Evolutionary conservation across 257 asterid species (phyloP), one percentile per base, ranked within the genome.

Genomic region (Nicotiana noctiflora): DNA sequence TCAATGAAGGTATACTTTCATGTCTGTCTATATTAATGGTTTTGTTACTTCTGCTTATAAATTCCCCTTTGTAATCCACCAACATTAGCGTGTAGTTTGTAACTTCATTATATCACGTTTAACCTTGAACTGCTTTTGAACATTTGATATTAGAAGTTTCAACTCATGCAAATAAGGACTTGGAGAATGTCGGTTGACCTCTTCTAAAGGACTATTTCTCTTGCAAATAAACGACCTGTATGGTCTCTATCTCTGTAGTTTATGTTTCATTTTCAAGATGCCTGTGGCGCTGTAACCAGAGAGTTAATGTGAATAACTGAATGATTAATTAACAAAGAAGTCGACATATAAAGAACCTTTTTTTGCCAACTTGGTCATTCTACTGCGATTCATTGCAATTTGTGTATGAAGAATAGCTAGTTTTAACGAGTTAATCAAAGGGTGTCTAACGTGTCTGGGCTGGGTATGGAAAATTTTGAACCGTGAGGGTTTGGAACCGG

Each of bases 1-100:
- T 86, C 31, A 84, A 84, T 77, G 87, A 86, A 86, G 87, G 87
- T 86, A 81, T 32, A 11, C 32, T 31, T 72, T 70, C 5, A 5
- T 77, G 9, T 34, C 13, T 27, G 1, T 0, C 14, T 17, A 27
- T 63, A 12, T 17, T 63, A 2, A 63, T 3, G 27, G 37, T 63
- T 25, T 62, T 62, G 13, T 46, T 46, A 13, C n/a, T n/a, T 25
- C 27, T 63, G 29, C 66, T 18, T 19, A 19, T 63, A 21, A 63
- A 63, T 34, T 32, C 6, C 31, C 34, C 49, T 37, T 27, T 56
- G 53, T 31, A 76, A 32, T 57, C 75, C 27, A n/a, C 76, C 76
- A 67, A 67, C n/a, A 67, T 67, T 29, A n/a, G 4, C 11, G 19
- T 18, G 19, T 67, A n/a, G 12, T 67, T 37, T 32, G 17, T 66